phyloP scores from a whole-genome alignment of 192 early-diverging fungal genomes.

The Linnemannia exigua region DNA sequence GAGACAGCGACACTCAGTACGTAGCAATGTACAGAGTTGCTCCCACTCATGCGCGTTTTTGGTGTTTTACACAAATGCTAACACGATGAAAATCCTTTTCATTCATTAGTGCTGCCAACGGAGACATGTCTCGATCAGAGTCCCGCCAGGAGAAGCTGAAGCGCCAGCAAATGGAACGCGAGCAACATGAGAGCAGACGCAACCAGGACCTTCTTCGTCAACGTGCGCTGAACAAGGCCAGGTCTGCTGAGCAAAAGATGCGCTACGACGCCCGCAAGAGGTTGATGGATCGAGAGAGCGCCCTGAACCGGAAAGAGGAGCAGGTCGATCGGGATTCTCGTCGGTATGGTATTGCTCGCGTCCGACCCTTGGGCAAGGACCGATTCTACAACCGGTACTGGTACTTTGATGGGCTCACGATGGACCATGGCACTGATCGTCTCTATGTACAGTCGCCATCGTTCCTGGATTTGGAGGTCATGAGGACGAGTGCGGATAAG shows the following conservation, averaged over 20 bases:
- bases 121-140: slow-evolving; percentile 39
- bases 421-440: slow-evolving; percentile 68
- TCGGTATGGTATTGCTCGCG: slow-evolving; percentile 73
- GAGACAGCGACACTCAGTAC: slow-evolving; percentile 23
- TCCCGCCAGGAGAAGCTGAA: slow-evolving; percentile 63
- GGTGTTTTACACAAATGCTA: not conserved
- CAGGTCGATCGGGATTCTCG: slow-evolving; percentile 81
- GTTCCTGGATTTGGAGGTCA: slow-evolving; percentile 62
- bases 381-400: slow-evolving; percentile 92
- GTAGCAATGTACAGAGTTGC: no score
- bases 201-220: slow-evolving; percentile 58
- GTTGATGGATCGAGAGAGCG: slow-evolving; percentile 68
- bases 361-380: slow-evolving; percentile 85
- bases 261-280: slow-evolving; percentile 58
- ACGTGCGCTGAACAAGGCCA: slow-evolving; percentile 57
- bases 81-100: not conserved
- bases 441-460: slow-evolving; percentile 73
- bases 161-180: slow-evolving; percentile 63
- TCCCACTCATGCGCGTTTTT: not conserved
- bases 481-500: slow-evolving; percentile 58
- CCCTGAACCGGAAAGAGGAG: slow-evolving; percentile 65
- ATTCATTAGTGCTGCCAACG: not conserved
- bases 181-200: slow-evolving; percentile 60
- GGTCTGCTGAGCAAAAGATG: slow-evolving; percentile 57
- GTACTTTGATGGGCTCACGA: slow-evolving; percentile 88